Percentiles rank a stretch among this genome's conserved stretches.
Conservation (phyloP, 2,329 filamentous ascomycete genomes). For the Ophiobolus disseminans region DNA sequence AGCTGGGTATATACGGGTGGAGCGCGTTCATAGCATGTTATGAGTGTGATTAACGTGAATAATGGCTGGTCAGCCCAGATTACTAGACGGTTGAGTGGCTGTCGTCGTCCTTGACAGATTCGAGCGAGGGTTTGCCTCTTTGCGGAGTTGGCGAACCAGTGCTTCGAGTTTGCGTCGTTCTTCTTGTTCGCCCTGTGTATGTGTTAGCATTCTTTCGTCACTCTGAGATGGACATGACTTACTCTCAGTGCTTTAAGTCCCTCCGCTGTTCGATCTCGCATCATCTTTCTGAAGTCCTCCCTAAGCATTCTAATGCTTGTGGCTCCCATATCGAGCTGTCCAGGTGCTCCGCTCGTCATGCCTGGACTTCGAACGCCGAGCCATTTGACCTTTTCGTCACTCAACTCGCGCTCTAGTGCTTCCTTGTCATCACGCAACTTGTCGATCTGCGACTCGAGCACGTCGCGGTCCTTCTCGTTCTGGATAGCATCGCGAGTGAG, state of each 20-base stretch:
- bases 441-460: constrained; percentile 69
- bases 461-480: constrained; percentile 73
- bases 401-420: constrained; percentile 67
- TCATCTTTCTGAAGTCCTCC: constrained; percentile 82
- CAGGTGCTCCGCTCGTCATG: constrained; percentile 34
- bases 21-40: too few species aligned
- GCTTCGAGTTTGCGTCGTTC: constrained; percentile 72
- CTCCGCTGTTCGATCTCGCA: constrained; percentile 73
- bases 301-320: constrained; percentile 74
- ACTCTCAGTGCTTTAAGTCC: constrained; percentile 70
- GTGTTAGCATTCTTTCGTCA: constrained; percentile 23
- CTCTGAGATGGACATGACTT: constrained; percentile 41
- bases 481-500: constrained; percentile 74
- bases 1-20: constrained; percentile 6
- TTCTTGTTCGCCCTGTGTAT: constrained; percentile 70
- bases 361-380: constrained; percentile 66
- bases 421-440: constrained; percentile 69
- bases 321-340: constrained; percentile 54
- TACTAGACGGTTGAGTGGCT: too few species aligned
- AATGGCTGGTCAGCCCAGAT: too few species aligned
- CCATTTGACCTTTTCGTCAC: constrained; percentile 71
- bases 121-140: constrained; percentile 42
- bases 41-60: neutral
- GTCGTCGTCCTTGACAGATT: constrained; percentile 18
- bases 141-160: constrained; percentile 62